Base-by-base conservation (phyloP, 352 stramenopile species). In the Globisporangium paddicum region DNA sequence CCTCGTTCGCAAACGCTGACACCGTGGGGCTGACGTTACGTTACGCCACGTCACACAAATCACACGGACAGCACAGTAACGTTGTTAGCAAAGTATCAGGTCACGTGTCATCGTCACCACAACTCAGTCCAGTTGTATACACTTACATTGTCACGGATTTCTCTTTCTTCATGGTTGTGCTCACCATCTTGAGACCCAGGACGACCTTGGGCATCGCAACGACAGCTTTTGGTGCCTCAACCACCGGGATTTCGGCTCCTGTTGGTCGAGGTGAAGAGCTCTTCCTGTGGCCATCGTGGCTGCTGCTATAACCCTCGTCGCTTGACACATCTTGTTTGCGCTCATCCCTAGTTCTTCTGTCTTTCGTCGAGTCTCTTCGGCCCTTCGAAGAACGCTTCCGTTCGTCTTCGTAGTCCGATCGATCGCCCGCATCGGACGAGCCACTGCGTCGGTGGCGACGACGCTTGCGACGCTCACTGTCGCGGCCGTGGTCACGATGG, bases 181-280 rank as follows among this genome's bases (percentile, higher is more conserved):
- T 46, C 19, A 51, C 46, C 56, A 77, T 63, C 45, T 82, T 85
- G 25, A 85, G 61, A n/a, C 73, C 75, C 46, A 85, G 61, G 1
- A 81, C 72, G 32, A 81, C 51, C 59, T 78, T 81, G n/a, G 67
- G 58, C n/a, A 64, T 55, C 18, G 61, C 51, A 8, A 28, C n/a
- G 14, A 28, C n/a, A 40, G 28, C n/a, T 26, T 50, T 60, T 16
- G 62, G 42, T 32, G 46, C 6, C n/a, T 40, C 14, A 9, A 45
- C 30, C 34, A 16, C 23, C 16, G 18, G 1, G 5, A 10, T 49
- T 21, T 40, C 38, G 25, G 52, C 5, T 40, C 9, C 4, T 41
- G 28, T 6, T 6, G 52, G 21, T n/a, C 30, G 23, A 28, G 50
- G 45, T 5, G 51, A 57, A 19, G 45, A 52, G 11, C 26, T 35